Conservation (phyloP, 257 asterid species). For the Plantago ovata region DNA sequence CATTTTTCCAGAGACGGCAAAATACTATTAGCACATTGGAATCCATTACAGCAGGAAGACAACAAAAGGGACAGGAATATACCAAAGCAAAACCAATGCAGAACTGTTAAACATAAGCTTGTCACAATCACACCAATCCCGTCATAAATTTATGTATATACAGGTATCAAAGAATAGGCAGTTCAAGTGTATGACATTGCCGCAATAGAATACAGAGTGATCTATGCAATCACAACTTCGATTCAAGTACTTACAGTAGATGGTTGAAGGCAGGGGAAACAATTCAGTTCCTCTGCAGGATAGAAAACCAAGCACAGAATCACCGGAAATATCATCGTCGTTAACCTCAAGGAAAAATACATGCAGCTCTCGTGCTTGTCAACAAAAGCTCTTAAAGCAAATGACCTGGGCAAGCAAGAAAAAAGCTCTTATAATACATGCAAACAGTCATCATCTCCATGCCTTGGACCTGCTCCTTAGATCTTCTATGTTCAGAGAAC, state of each 20-base stretch:
- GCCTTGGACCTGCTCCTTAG: conserved; percentile 33
- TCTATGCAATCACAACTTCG: conserved; percentile 54
- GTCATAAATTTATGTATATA: not conserved
- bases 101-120: not conserved
- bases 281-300: conserved; percentile 28
- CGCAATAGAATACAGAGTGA: conserved; percentile 56
- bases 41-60: no score
- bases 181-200: conserved; percentile 63
- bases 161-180: conserved; percentile 64
- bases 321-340: conserved; percentile 18
- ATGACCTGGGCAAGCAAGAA: conserved; percentile 27
- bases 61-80: no score
- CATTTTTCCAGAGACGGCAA: no score
- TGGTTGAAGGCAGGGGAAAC: conserved; percentile 35
- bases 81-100: not conserved
- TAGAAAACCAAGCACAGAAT: conserved; percentile 19
- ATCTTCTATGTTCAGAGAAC: conserved; percentile 33
- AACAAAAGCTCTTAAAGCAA: conserved; percentile 28
- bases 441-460: conserved; percentile 25
- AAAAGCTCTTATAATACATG: conserved; percentile 22
- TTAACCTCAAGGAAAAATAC: not conserved
- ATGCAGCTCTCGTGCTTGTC: conserved; percentile 23
- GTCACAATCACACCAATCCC: not conserved
- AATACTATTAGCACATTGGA: no score
- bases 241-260: conserved; percentile 48